phyloP scores from a whole-genome alignment of 1,139 yeast genomes.

The Geotrichum carabidarum region DNA sequence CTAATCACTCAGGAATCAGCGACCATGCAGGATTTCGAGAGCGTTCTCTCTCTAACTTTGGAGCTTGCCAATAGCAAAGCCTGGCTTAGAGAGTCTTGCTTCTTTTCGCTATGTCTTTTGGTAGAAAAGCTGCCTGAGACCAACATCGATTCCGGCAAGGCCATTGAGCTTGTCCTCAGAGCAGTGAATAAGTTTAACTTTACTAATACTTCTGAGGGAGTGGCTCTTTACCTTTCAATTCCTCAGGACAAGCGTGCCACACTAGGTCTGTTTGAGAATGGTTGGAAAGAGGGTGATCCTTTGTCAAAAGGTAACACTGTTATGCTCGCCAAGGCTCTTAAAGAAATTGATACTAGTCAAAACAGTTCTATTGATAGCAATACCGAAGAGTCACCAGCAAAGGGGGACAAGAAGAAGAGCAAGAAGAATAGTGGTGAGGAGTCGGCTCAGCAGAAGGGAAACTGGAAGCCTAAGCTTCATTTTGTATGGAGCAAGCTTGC shows the following conservation, averaged over 20 bases:
- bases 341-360: slow-evolving; percentile 48
- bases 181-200: slow-evolving; percentile 51
- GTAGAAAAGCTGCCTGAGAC: slow-evolving; percentile 35
- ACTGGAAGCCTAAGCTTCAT: slow-evolving; percentile 76
- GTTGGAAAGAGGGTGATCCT: slow-evolving; percentile 75
- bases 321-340: slow-evolving; percentile 57
- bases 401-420: slow-evolving; percentile 22
- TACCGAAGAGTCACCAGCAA: slow-evolving; percentile 29
- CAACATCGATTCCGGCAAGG: slow-evolving; percentile 28
- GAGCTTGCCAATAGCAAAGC: slow-evolving; percentile 60
- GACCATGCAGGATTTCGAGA: slow-evolving; percentile 32
- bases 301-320: slow-evolving; percentile 61
- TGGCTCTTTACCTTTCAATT: slow-evolving; percentile 60
- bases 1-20: slow-evolving; percentile 40
- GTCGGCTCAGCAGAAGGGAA: slow-evolving; percentile 49
- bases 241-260: slow-evolving; percentile 38
- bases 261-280: slow-evolving; percentile 33
- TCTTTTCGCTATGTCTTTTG: slow-evolving; percentile 63
- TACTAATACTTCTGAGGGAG: slow-evolving; percentile 70
- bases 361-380: slow-evolving; percentile 31
- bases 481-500: slow-evolving; percentile 74
- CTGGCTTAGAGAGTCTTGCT: slow-evolving; percentile 82
- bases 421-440: slow-evolving; percentile 20
- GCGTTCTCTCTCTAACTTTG: slow-evolving; percentile 47
- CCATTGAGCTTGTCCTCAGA: slow-evolving; percentile 39